These are phyloP conservation scores for Niveomyces coronatus DNA, from an alignment of 2,329 filamentous ascomycete species.

Conservation along the genomic window DNA sequence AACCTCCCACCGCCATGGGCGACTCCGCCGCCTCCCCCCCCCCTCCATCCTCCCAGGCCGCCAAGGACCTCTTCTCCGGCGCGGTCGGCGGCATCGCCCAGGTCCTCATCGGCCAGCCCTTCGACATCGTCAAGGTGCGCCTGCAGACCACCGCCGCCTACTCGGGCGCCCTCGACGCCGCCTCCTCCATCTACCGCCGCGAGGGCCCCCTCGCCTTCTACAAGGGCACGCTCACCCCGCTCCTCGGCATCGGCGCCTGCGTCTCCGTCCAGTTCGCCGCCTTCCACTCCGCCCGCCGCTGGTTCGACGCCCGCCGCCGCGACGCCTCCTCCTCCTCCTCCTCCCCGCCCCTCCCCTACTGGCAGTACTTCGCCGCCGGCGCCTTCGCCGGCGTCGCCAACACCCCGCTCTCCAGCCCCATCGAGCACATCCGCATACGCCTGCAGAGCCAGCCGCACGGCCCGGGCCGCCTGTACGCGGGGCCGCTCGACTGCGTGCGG, in stretches of 20 bases:
- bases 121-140: conserved; percentile 95
- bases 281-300: conserved; percentile 85
- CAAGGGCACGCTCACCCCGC: conserved; percentile 91
- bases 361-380: conserved; percentile 81
- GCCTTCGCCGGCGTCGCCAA: conserved; percentile 91
- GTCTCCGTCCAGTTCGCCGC: conserved; percentile 98
- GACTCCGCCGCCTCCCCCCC: conserved; percentile 24
- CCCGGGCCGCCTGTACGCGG: conserved; percentile 62
- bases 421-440: conserved; percentile 94
- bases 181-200: conserved; percentile 71
- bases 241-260: conserved; percentile 93
- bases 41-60: conserved; percentile 42
- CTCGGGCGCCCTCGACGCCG: conserved; percentile 68
- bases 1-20: conserved; percentile 21
- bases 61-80: conserved; percentile 86
- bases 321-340: conserved; percentile 42
- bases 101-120: conserved; percentile 72
- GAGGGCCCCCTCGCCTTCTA: conserved; percentile 92
- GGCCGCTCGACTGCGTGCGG: conserved; percentile 81
- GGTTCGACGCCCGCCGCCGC: conserved; percentile 70
- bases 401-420: conserved; percentile 76
- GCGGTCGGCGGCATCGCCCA: conserved; percentile 89
- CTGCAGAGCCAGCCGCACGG: conserved; percentile 95
- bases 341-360: conserved; percentile 54
- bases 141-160: conserved; percentile 84